Evolutionary conservation across 441 rosid genomes (phyloP).

Genomic region (Francoa sonchifolia): DNA sequence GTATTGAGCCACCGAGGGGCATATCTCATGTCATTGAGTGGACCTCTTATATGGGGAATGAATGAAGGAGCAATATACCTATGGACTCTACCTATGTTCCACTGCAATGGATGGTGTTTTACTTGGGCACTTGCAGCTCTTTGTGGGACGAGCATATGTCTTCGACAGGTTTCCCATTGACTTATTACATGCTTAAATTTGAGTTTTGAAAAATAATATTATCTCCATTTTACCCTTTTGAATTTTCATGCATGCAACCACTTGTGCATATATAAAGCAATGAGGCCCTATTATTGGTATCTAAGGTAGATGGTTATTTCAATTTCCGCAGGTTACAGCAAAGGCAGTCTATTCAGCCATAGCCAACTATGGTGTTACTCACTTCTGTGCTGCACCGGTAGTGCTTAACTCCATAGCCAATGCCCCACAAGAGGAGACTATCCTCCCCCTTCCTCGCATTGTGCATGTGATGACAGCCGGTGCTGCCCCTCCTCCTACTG

Average conservation of each 20-base stretch:
- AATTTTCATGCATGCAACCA: too few relatives aligned
- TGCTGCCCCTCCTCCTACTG: slow-evolving; percentile 77
- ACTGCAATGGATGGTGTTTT: slow-evolving; percentile 85
- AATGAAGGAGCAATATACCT: slow-evolving; percentile 64
- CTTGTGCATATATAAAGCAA: slow-evolving; percentile 1
- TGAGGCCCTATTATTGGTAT: too few relatives aligned
- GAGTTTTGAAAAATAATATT: too few relatives aligned
- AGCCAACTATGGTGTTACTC: slow-evolving; percentile 56
- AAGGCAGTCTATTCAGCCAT: slow-evolving; percentile 72
- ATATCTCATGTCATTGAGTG: slow-evolving; percentile 58
- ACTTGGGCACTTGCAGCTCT: slow-evolving; percentile 72
- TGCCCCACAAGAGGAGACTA: slow-evolving; percentile 53
- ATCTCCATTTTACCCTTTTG: too few relatives aligned
- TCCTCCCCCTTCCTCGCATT: slow-evolving; percentile 66
- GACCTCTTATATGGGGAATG: slow-evolving; percentile 60
- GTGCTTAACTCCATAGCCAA: slow-evolving; percentile 69
- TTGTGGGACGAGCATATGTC: slow-evolving; percentile 71
- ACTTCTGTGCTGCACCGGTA: slow-evolving; percentile 82
- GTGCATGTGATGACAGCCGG: slow-evolving; percentile 85
- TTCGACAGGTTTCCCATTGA: slow-evolving; percentile 50
- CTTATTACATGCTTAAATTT: too few relatives aligned
- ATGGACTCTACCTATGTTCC: slow-evolving; percentile 94
- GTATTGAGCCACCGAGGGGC: slow-evolving; percentile 81
- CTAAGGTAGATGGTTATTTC: too few relatives aligned
- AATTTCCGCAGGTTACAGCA: slow-evolving; percentile 82